phyloP scores from a whole-genome alignment of 495 filamentous ascomycete species.

The Massariosphaeria phaeospora region DNA sequence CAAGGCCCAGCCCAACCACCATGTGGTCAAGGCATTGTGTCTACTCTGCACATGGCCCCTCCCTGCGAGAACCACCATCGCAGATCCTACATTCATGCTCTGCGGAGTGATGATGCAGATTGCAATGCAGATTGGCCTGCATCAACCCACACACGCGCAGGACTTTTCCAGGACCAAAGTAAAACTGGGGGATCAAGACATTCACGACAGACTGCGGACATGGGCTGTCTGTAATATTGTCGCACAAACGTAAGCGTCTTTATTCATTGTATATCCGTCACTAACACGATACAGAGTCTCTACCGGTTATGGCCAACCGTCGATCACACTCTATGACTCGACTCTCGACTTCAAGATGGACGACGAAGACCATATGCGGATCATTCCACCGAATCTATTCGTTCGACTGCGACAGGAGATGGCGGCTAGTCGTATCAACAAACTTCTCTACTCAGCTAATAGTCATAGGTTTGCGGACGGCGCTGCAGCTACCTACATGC shows the following conservation, averaged over 20 bases:
- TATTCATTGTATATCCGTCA: neutral
- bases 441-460: slow-evolving; percentile 24
- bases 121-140: slow-evolving; percentile 83
- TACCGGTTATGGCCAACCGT: slow-evolving; percentile 86
- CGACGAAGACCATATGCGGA: slow-evolving; percentile 28
- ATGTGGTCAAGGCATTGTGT: slow-evolving; percentile 86
- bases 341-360: slow-evolving; percentile 51
- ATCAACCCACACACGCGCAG: slow-evolving; percentile 82
- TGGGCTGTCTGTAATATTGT: slow-evolving; percentile 94
- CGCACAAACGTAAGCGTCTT: slow-evolving; percentile 59
- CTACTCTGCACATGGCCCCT: slow-evolving; percentile 88
- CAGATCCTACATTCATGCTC: slow-evolving; percentile 85
- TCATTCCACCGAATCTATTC: slow-evolving; percentile 22
- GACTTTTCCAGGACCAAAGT: slow-evolving; percentile 82
- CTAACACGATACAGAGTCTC: slow-evolving; percentile 56
- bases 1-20: slow-evolving; percentile 78
- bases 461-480: slow-evolving; percentile 6
- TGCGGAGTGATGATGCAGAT: slow-evolving; percentile 90
- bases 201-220: slow-evolving; percentile 78
- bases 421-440: slow-evolving; percentile 32
- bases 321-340: slow-evolving; percentile 85
- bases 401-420: slow-evolving; percentile 32
- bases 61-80: slow-evolving; percentile 77
- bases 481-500: slow-evolving; percentile 18
- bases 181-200: slow-evolving; percentile 76